Evolutionary conservation across 805 yeast species (phyloP).

Genomic region (Metschnikowia lochheadii): DNA sequence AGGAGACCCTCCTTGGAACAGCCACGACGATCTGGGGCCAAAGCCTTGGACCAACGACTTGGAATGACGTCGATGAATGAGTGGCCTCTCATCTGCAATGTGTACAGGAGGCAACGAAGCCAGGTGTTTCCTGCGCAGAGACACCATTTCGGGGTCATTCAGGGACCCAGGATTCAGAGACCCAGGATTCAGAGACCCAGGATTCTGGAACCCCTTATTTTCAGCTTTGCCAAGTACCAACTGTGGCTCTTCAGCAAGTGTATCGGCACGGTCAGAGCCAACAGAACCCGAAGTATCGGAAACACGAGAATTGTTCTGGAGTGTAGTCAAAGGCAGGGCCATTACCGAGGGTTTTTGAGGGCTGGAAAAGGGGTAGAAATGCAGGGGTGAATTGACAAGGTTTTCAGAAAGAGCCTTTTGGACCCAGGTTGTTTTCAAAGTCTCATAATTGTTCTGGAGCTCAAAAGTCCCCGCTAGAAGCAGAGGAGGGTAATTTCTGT

Average conservation of each 20-base stretch:
- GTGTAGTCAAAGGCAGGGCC: not conserved
- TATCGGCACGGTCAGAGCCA: not conserved
- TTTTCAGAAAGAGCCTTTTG: conserved; percentile 8
- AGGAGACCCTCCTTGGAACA: conserved; percentile 7
- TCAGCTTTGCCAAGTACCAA: no score
- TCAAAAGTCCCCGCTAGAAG: conserved; percentile 32
- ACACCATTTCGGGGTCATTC: not conserved
- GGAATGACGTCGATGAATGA: conserved; percentile 10
- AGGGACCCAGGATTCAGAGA: no score
- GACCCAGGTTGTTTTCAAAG: conserved; percentile 8
- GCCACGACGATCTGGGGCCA: not conserved
- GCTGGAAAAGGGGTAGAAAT: not conserved
- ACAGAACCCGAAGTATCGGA: not conserved
- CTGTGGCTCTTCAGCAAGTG: not conserved
- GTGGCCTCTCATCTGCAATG: not conserved
- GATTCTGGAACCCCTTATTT: no score
- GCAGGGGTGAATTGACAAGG: conserved; percentile 1
- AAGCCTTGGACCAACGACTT: conserved; percentile 10
- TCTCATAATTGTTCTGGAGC: conserved; percentile 23
- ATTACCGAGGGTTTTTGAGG: not conserved
- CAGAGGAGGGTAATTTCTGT: conserved; percentile 49
- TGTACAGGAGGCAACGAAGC: conserved; percentile 11
- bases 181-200: no score
- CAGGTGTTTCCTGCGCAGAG: conserved; percentile 15
- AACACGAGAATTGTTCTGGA: not conserved